A percentile compares a stretch with the other conserved stretches of the same genome.
phyloP scores from a whole-genome alignment of 2,329 filamentous ascomycete genomes.

The Fusarium floridanum region DNA sequence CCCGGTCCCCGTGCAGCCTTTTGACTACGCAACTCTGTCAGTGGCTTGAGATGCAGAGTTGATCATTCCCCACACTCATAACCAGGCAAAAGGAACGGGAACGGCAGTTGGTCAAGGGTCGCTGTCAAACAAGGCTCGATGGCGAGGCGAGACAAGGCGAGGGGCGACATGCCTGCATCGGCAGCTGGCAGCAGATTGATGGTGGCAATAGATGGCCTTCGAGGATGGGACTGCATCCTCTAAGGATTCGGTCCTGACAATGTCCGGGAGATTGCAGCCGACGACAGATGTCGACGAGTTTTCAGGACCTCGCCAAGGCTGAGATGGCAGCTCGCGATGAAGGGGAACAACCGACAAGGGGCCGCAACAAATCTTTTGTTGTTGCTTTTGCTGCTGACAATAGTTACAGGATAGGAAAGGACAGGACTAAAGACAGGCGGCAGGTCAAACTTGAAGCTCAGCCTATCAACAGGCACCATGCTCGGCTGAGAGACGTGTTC shows the following conservation, averaged over 20 bases:
- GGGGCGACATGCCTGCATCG: not conserved
- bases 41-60: constrained; percentile 19
- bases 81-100: constrained; percentile 2
- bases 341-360: not conserved
- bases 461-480: constrained; percentile 26
- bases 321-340: not conserved
- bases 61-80: constrained; percentile 9
- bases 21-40: constrained; percentile 1
- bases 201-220: not conserved
- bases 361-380: not conserved
- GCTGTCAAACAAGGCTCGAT: not conserved
- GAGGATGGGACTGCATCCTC: not conserved
- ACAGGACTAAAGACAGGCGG: constrained; percentile 1
- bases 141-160: not conserved
- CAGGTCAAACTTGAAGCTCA: constrained; percentile 7
- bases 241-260: constrained; percentile 1
- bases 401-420: not conserved
- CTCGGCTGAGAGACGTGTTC: constrained; percentile 16
- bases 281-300: not conserved
- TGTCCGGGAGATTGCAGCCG: constrained; percentile 1
- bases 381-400: constrained; percentile 27
- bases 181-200: not conserved
- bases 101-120: constrained; percentile 5
- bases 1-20: too few species aligned
- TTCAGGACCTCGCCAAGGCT: not conserved